Percentiles rank a stretch among this genome's conserved stretches.
Evolutionary conservation across 1,139 yeast species (phyloP).

Genomic region (Yamadazyma trypodendri): DNA sequence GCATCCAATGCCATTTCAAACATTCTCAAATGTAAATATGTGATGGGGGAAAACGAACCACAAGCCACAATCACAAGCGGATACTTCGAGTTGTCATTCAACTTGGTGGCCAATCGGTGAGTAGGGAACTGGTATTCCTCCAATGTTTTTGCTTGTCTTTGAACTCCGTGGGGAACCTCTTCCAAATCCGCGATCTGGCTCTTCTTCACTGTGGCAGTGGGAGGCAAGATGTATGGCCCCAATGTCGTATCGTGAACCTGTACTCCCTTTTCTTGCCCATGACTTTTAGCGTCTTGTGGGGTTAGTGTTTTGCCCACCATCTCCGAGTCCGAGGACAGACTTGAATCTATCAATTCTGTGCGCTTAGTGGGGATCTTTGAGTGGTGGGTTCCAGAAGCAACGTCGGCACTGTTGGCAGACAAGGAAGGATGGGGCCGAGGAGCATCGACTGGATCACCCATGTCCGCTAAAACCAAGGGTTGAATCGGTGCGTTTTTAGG

Average conservation of each 20-base stretch:
- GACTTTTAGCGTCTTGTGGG: conserved; percentile 1
- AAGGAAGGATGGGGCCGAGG: conserved; percentile 58
- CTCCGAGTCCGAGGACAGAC: conserved; percentile 15
- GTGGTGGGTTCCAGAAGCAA: conserved; percentile 14
- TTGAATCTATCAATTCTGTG: conserved; percentile 36
- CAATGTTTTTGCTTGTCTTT: conserved; percentile 74
- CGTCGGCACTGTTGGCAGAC: conserved; percentile 12
- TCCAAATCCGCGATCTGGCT: conserved; percentile 88
- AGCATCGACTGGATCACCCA: conserved; percentile 68
- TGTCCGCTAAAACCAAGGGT: conserved; percentile 75
- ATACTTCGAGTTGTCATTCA: conserved; percentile 73
- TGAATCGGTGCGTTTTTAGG: conserved; percentile 74
- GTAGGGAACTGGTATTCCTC: conserved; percentile 77
- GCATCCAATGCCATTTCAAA: conserved; percentile 98
- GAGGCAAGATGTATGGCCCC: conserved; percentile 26
- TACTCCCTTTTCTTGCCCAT: no score
- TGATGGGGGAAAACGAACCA: conserved; percentile 94
- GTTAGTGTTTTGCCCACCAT: background rate
- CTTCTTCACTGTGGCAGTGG: conserved; percentile 52
- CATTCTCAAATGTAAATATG: conserved; percentile 92
- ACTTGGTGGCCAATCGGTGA: conserved; percentile 72
- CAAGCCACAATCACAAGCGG: conserved; percentile 96
- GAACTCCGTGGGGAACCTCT: conserved; percentile 93
- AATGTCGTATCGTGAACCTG: no score
- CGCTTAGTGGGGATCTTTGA: conserved; percentile 44